Conservation (phyloP, 192 early-diverging fungal species). For the Ramicandelaber brevisporus region DNA sequence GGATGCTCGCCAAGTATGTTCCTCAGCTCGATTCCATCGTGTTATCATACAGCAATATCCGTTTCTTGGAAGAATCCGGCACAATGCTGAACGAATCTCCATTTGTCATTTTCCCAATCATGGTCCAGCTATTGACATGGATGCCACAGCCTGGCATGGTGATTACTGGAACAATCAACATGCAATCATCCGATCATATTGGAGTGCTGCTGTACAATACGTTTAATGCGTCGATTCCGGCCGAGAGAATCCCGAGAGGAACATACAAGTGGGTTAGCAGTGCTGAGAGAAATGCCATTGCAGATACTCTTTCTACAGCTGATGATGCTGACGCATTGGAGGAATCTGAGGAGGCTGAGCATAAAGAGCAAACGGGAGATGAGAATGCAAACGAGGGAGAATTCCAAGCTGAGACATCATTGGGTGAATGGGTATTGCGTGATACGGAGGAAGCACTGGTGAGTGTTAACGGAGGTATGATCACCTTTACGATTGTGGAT, state of each 20-base stretch:
- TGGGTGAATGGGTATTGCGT: constrained; percentile 4
- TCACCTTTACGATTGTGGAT: constrained; percentile 39
- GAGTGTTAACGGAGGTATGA: constrained; percentile 5
- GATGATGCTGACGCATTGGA: constrained; percentile 2
- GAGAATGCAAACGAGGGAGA: constrained; percentile 5
- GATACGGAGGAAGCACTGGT: neutral
- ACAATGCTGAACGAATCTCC: constrained; percentile 61
- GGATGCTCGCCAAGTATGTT: constrained; percentile 39
- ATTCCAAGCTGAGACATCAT: neutral
- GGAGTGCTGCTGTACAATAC: constrained; percentile 78
- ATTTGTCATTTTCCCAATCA: constrained; percentile 50
- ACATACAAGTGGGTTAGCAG: constrained; percentile 49
- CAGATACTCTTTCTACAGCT: neutral
- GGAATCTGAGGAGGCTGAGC: constrained; percentile 4
- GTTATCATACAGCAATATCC: constrained; percentile 46
- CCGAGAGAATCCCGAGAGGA: constrained; percentile 42
- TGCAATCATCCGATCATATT: constrained; percentile 83
- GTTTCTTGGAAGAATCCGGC: constrained; percentile 25
- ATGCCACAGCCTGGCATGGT: constrained; percentile 34
- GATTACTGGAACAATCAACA: constrained; percentile 34
- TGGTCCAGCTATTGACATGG: constrained; percentile 46
- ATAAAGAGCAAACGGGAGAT: constrained; percentile 1
- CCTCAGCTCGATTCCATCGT: constrained; percentile 71
- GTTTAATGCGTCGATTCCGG: constrained; percentile 87
- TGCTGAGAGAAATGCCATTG: constrained; percentile 12